Base-by-base conservation (phyloP, 441 rosid species). In the Pelargonium cotyledonis region DNA sequence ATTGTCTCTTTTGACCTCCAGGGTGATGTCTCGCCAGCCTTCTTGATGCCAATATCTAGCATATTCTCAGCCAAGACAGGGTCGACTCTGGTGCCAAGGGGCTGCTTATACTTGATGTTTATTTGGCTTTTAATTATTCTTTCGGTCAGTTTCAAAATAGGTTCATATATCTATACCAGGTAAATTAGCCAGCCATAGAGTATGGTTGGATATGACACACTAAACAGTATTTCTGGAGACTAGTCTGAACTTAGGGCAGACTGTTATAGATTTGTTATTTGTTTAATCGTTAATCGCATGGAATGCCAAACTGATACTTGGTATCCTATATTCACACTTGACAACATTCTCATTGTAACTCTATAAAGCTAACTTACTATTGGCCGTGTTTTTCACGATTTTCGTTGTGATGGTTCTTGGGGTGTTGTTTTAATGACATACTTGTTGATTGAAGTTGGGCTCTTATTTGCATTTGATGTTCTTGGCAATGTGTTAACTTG, bases 71-170 rank as follows among this genome's bases (percentile, higher is more conserved):
- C 76, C 72, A 95, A 90, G 88, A 67, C 80, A 8, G 80, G 73
- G n/a, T 70, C 41, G 41, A 38, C 85, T 8, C 65, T 76, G 57
- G 80, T 73, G 12, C 73, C 92, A 0, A 70, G 92, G 78, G 73
- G 87, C 68, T 77, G 91, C 85, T 64, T 80, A 68, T 66, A 78
- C 79, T 70, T 89, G 43, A 76, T 88, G 80, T 84, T 86, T 78
- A 81, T 90, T 61, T 89, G 89, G 89, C 83, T 88, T 69, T 69
- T 87, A 11, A 71, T 95, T 49, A 82, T 92, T 15, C 43, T 63
- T 76, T 81, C 97, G 4, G 81, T 76, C 63, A 87, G 96, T 74
- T 78, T 70, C 69, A 90, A 88, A 81, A 77, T 90, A 10, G 84
- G 85, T 58, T 75, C 85, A 78, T 75, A 70, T 18, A 72, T 95